These are phyloP conservation scores for Amyloporia xantha DNA, from an alignment of 768 basidiomycete species.

Conservation along the genomic window DNA sequence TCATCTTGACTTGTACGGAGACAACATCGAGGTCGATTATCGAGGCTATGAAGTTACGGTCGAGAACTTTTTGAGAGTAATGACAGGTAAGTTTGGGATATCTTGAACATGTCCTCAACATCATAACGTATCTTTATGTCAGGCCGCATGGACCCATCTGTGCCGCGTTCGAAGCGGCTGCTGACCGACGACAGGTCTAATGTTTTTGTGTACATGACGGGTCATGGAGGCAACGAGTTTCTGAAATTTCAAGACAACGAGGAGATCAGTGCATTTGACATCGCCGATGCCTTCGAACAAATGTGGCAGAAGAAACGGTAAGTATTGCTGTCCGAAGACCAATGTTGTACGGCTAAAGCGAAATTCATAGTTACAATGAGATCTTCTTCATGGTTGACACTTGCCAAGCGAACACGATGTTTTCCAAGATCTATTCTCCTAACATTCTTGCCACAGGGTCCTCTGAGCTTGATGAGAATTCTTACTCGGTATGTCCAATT, in stretches of 20 bases:
- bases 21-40: constrained; percentile 97
- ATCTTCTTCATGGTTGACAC: constrained; percentile 98
- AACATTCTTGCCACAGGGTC: constrained; percentile 91
- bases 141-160: constrained; percentile 81
- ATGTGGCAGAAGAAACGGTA: constrained; percentile 97
- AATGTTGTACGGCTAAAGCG: too few species aligned
- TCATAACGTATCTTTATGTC: background rate
- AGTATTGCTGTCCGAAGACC: constrained; percentile 10
- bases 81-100: constrained; percentile 80
- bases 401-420: constrained; percentile 96
- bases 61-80: constrained; percentile 86
- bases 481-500: constrained; percentile 69
- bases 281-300: constrained; percentile 97
- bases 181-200: constrained; percentile 88
- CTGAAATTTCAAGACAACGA: constrained; percentile 99
- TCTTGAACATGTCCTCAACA: too few species aligned
- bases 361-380: constrained; percentile 82
- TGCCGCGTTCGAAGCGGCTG: constrained; percentile 89
- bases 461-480: constrained; percentile 78
- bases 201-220: constrained; percentile 97
- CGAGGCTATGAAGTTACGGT: constrained; percentile 97
- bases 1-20: constrained; percentile 86
- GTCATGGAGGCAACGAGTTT: constrained; percentile 97
- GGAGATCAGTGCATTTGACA: constrained; percentile 93
- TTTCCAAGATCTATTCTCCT: constrained; percentile 87